A percentile compares a stretch with the other conserved stretches of the same genome.
These are phyloP conservation scores for Puccinia hordei DNA, from an alignment of 1,284 basidiomycete genomes.

Conservation along the genomic window DNA sequence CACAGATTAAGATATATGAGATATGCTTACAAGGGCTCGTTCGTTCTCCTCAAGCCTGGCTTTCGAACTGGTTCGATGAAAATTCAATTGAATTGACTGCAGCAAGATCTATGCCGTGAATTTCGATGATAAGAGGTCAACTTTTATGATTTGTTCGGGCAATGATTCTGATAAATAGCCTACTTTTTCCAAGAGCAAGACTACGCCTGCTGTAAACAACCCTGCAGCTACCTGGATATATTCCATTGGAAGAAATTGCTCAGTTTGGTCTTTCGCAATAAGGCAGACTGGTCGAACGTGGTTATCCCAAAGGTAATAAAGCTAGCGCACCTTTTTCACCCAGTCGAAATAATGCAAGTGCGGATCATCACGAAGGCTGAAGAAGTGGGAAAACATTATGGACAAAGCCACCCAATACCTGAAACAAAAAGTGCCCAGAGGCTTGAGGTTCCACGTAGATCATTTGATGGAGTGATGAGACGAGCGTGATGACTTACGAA, in stretches of 20 bases:
- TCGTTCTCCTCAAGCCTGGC: conserved; percentile 27
- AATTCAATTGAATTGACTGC: conserved; percentile 32
- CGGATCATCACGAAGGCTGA: background rate
- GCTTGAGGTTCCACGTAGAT: background rate
- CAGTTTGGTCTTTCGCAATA: background rate
- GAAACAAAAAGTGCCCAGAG: background rate
- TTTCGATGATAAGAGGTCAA: background rate
- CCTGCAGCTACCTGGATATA: conserved; percentile 57
- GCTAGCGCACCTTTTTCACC: conserved; percentile 28
- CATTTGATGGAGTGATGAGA: background rate
- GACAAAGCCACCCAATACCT: conserved; percentile 32
- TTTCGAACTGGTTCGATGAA: conserved; percentile 28
- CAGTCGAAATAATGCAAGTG: conserved; percentile 16
- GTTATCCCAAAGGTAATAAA: background rate
- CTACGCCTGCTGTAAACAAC: conserved; percentile 67
- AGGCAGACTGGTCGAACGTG: background rate
- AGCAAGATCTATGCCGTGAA: conserved; percentile 14
- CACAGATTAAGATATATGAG: too few relatives aligned
- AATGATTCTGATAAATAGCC: background rate
- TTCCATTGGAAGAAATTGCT: background rate
- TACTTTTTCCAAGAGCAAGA: conserved; percentile 71
- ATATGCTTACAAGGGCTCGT: conserved; percentile 29
- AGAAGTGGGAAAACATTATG: conserved; percentile 6
- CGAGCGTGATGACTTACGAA: background rate
- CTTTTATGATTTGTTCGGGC: background rate